phyloP scores from a whole-genome alignment of 805 yeast species.

The Yamadazyma takamatsuzukensis region DNA sequence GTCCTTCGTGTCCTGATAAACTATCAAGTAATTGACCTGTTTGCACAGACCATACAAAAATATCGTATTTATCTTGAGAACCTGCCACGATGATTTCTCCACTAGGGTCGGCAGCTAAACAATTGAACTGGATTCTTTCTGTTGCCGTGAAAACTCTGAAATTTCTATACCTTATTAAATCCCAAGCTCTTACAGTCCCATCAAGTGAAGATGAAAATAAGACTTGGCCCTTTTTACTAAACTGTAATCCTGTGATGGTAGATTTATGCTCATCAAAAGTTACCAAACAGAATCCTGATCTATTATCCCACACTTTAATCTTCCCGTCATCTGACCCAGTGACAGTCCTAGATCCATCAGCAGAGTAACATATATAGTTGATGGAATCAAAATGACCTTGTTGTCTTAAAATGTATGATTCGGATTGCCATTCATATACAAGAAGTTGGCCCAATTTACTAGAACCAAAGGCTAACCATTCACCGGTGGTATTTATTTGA shows the following conservation, averaged over 20 bases:
- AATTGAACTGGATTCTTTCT: slow-evolving; percentile 78
- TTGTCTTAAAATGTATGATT: slow-evolving; percentile 89
- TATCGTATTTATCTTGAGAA: slow-evolving; percentile 81
- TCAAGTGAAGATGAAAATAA: slow-evolving; percentile 88
- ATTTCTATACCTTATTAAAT: slow-evolving; percentile 85
- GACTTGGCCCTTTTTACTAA: slow-evolving; percentile 88
- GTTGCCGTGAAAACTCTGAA: slow-evolving; percentile 94
- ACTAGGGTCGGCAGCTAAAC: slow-evolving; percentile 92
- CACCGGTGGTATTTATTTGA: slow-evolving; percentile 77
- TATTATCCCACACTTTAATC: slow-evolving; percentile 93
- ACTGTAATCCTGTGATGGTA: slow-evolving; percentile 81
- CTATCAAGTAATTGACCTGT: slow-evolving; percentile 88
- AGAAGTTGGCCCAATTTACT: slow-evolving; percentile 85
- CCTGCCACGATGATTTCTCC: slow-evolving; percentile 98
- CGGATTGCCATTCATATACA: slow-evolving; percentile 99
- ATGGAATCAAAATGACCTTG: slow-evolving; percentile 96
- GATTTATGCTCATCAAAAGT: slow-evolving; percentile 91
- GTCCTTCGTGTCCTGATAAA: slow-evolving; percentile 92
- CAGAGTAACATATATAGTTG: slow-evolving; percentile 81
- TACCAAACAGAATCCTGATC: slow-evolving; percentile 86
- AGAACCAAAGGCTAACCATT: slow-evolving; percentile 97
- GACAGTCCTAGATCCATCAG: slow-evolving; percentile 88
- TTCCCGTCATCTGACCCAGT: slow-evolving; percentile 97
- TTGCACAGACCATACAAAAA: slow-evolving; percentile 96
- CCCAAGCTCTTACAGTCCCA: slow-evolving; percentile 98